Percentiles rank a stretch among this genome's conserved stretches.
These are phyloP conservation scores for Panicum hallii DNA, from an alignment of 202 grass and related monocot genomes.

Conservation along the genomic window DNA sequence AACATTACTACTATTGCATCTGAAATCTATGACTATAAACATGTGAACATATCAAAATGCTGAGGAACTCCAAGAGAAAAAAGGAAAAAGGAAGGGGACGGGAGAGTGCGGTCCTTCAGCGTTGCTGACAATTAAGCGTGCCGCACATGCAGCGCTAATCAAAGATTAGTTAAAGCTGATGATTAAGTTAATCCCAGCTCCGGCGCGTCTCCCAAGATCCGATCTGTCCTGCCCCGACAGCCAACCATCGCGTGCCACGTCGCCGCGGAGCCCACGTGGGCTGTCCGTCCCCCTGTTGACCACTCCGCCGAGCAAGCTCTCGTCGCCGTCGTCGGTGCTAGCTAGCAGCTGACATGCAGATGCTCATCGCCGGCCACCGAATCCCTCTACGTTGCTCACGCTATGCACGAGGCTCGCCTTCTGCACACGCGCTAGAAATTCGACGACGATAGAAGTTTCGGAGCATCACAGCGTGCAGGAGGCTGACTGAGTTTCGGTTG, in stretches of 20 bases:
- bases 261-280: conserved; percentile 25
- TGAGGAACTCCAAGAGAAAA: neutral
- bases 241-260: neutral
- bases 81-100: neutral
- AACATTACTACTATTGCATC: too few relatives aligned
- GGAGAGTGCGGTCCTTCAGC: too few relatives aligned
- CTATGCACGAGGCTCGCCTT: neutral
- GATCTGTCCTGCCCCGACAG: conserved; percentile 20
- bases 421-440: too few relatives aligned
- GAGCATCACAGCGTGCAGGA: too few relatives aligned
- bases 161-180: neutral
- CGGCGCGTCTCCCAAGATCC: conserved; percentile 31
- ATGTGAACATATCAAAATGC: neutral
- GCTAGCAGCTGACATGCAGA: neutral
- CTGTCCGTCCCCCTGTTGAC: neutral
- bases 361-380: too few relatives aligned
- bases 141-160: neutral
- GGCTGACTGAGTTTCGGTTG: too few relatives aligned
- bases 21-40: neutral
- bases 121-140: neutral
- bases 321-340: neutral
- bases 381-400: too few relatives aligned
- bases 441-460: too few relatives aligned
- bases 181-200: neutral
- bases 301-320: neutral